Evolutionary conservation across 345 rosid species (phyloP).

Genomic region (Hibiscus trionum): DNA sequence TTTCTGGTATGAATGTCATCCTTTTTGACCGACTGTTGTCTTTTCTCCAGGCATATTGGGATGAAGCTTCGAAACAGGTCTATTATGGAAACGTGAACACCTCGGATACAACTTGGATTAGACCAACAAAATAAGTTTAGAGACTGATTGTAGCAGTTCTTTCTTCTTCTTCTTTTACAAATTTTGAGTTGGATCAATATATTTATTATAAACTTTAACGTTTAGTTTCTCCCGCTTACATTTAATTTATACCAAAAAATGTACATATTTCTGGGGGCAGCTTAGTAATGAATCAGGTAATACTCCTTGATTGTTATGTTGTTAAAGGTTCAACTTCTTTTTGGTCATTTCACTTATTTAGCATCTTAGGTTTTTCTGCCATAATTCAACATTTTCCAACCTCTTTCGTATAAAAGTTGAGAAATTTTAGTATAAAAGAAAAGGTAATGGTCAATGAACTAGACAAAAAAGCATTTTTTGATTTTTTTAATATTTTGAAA

Average conservation of each 20-base stretch:
- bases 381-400: not conserved
- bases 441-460: too few species aligned
- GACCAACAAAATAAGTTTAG: slow-evolving; percentile 32
- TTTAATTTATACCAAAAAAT: not conserved
- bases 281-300: not conserved
- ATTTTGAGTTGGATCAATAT: not conserved
- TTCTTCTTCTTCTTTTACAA: not conserved
- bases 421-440: too few species aligned
- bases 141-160: not conserved
- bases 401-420: too few species aligned
- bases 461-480: too few species aligned
- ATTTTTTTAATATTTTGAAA: too few species aligned
- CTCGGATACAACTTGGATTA: slow-evolving; percentile 58
- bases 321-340: not conserved
- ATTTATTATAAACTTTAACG: not conserved
- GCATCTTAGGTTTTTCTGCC: not conserved
- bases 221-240: not conserved
- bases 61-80: slow-evolving; percentile 48
- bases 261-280: not conserved
- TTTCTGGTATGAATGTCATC: not conserved
- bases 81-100: slow-evolving; percentile 53
- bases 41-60: slow-evolving; percentile 44
- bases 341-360: not conserved
- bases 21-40: not conserved
- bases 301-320: not conserved